Percentiles rank a stretch among this genome's conserved stretches.
These are phyloP conservation scores for Cercospora citrullina DNA, from an alignment of 2,329 filamentous ascomycete genomes.

Conservation along the genomic window DNA sequence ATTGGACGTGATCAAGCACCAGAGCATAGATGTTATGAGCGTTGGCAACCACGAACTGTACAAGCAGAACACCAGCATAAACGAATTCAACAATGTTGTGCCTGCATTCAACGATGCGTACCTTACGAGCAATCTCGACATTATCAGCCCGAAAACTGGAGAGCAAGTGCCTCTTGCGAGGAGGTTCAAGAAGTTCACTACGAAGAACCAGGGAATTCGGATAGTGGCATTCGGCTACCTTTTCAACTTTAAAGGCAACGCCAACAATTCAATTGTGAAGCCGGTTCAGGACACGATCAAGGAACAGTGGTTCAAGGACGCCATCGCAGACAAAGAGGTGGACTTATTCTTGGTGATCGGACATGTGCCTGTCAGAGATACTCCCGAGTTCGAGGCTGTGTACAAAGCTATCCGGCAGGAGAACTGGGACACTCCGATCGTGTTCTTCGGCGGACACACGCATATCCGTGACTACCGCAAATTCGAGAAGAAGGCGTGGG, in stretches of 20 bases:
- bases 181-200: constrained; percentile 85
- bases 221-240: constrained; percentile 91
- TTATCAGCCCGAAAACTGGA: constrained; percentile 70
- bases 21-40: constrained; percentile 79
- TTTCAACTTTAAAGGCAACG: constrained; percentile 88
- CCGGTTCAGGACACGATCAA: constrained; percentile 76
- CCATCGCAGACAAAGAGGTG: constrained; percentile 73
- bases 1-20: constrained; percentile 81
- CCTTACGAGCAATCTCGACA: constrained; percentile 89
- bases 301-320: constrained; percentile 84
- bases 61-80: constrained; percentile 70
- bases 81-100: constrained; percentile 77
- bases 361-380: constrained; percentile 75
- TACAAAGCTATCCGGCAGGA: constrained; percentile 74
- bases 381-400: constrained; percentile 74
- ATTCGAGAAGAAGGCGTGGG: constrained; percentile 77
- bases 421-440: constrained; percentile 80
- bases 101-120: constrained; percentile 80
- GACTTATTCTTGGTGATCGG: constrained; percentile 86
- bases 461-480: constrained; percentile 82
- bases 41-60: constrained; percentile 97
- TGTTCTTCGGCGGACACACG: constrained; percentile 86
- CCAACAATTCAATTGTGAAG: constrained; percentile 85
- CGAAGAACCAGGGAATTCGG: constrained; percentile 80
- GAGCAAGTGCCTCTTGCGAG: constrained; percentile 73